Evolutionary conservation across 2,329 filamentous ascomycete genomes (phyloP).

Genomic region (Lasiodiplodia theobromae): DNA sequence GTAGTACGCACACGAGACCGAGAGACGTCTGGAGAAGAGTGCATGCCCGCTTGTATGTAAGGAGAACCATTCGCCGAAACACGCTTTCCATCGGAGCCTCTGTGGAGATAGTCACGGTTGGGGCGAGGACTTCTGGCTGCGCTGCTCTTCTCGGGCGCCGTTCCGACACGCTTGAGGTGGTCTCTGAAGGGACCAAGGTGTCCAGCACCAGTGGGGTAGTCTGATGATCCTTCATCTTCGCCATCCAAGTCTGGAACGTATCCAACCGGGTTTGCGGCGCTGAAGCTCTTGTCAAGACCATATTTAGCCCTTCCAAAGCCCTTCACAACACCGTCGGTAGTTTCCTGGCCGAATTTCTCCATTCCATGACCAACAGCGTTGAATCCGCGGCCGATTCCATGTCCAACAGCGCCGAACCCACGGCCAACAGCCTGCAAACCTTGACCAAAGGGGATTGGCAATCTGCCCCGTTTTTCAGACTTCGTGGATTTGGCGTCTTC

Average conservation of each 20-base stretch:
- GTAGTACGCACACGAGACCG: constrained; percentile 10
- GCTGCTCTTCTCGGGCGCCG: not conserved
- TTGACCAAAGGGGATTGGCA: constrained; percentile 49
- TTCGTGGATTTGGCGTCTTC: not conserved
- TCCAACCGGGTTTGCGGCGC: constrained; percentile 7
- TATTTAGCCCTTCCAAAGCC: constrained; percentile 6
- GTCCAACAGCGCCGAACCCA: constrained; percentile 13
- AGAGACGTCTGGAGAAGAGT: constrained; percentile 14
- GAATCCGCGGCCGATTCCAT: constrained; percentile 26
- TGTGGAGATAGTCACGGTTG: constrained; percentile 23
- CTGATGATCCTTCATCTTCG: not conserved
- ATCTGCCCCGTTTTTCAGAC: constrained; percentile 34
- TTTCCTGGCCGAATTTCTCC: constrained; percentile 19
- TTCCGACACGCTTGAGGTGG: constrained; percentile 1
- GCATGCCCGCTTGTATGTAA: constrained; percentile 2
- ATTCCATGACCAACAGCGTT: constrained; percentile 24
- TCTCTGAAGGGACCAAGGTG: constrained; percentile 6
- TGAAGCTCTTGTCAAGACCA: constrained; percentile 12
- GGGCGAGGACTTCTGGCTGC: not conserved
- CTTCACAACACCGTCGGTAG: constrained; percentile 6
- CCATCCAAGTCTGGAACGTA: constrained; percentile 20
- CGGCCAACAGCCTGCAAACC: constrained; percentile 14
- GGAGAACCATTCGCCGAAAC: not conserved
- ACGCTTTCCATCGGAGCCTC: constrained; percentile 6
- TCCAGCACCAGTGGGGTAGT: not conserved